Evolutionary conservation across 495 filamentous ascomycete genomes (phyloP), one percentile per base, ranked within the genome.

Genomic region (Cercophora sp.): DNA sequence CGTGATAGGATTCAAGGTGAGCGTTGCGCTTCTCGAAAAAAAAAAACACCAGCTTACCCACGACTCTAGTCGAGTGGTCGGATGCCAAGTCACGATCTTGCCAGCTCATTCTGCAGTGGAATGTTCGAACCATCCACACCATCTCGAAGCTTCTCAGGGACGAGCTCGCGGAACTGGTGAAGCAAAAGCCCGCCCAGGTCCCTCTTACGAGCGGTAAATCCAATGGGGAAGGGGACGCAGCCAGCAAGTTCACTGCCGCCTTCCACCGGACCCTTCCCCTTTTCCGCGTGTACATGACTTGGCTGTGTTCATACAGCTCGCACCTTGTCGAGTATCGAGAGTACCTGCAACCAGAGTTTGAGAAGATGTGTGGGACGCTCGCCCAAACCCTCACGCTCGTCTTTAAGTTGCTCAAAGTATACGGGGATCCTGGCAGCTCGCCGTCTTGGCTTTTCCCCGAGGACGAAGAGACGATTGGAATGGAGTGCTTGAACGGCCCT

Each of bases 51-150:
- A n/a, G n/a, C n/a, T n/a, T n/a, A n/a, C n/a, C 6, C 26, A 8
- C 29, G 29, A 24, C 39, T 40, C n/a, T 47, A 66, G 54, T 47
- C 29, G 52, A 69, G 22, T 70, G 66, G 69, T 70, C 72, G 10
- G 64, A 67, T 6, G 57, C 66, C 43, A 63, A 62, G 32, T 70
- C 76, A 16, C 70, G 79, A 48, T 80, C 87, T 2, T 84, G 81
- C 63, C 79, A 85, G 46, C 91, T 86, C 65, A 83, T 87, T 47
- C 77, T 95, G 27, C 79, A 85, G 19, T 76, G 94, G 51, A 98
- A 96, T 56, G 75, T 91, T 41, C 87, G 86, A 25, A 91, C 85
- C 0, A 87, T 95, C 60, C 82, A 85, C 45, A 85, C 79, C 1
- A 75, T 97, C 11, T 80, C 93, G 23, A 84, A 88, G 47, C 73